Base-by-base conservation (phyloP, 805 yeast species). In the Hanseniaspora valbyensis region DNA sequence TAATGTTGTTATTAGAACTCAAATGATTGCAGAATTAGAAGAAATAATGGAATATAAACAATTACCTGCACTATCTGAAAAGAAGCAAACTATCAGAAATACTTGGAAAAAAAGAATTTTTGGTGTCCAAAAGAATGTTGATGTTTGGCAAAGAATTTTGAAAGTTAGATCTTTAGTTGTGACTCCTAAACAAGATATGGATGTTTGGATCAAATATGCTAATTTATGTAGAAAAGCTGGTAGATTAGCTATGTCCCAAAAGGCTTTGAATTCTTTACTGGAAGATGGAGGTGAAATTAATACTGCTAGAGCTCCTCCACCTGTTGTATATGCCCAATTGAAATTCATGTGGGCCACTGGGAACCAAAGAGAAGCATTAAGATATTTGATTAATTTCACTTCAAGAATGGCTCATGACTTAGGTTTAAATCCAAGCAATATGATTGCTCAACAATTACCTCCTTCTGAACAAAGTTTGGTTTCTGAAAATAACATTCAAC, bases 281-380 rank as follows among this genome's bases (percentile, higher is more conserved):
- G 95, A 86, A 57, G 86, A 78, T 54, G 85, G 83, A 1, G 78
- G 81, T 4, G 77, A 79, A 29, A 70, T 59, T 57, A 67, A 64
- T 69, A 67, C 83, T 6, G 83, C 89, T 0, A 73, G 87, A 52
- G 96, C 96, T 0, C 94, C 95, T 1, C 97, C 97, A 1, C 95
- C 87, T 55, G 96, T 94, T 25, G 96, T 92, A 1, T 94, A 92
- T 66, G 96, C 98, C 0, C 96, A 90, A 62, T 70, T 94, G 67
- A 92, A 92, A 64, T 88, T 87, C 60, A 81, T 90, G 83, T 92
- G 98, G 97, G 90, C 95, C 0, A 80, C 88, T 30, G 96, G 95
- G 1, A 86, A 83, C 54, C 83, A 83, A 58, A 76, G 77, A 45
- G 95, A 88, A 55, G 97, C 97, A 0, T 72, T 92, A 48, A 74